phyloP scores from a whole-genome alignment of 2,329 filamentous ascomycete genomes.

The Microsporum canis region DNA sequence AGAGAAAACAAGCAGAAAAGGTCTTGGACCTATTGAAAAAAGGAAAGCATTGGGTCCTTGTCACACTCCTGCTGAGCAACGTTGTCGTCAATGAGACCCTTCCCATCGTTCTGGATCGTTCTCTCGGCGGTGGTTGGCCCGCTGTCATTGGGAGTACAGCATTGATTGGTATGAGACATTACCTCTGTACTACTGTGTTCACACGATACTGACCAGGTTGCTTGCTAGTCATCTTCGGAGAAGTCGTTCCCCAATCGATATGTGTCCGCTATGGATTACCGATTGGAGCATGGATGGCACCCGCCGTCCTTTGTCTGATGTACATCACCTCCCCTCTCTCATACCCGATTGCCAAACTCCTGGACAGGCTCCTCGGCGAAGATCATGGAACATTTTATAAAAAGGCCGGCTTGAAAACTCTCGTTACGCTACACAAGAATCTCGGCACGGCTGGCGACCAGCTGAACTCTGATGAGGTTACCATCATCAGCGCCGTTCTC shows the following conservation, averaged over 20 bases:
- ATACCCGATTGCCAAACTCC: slow-evolving; percentile 89
- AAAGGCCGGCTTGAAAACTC: slow-evolving; percentile 90
- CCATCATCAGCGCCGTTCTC: slow-evolving; percentile 92
- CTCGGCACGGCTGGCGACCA: slow-evolving; percentile 74
- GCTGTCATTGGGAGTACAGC: slow-evolving; percentile 88
- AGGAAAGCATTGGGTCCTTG: slow-evolving; percentile 96
- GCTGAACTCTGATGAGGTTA: slow-evolving; percentile 93
- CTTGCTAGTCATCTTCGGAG: slow-evolving; percentile 80
- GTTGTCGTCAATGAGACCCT: slow-evolving; percentile 97
- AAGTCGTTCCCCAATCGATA: slow-evolving; percentile 89
- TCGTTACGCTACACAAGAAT: slow-evolving; percentile 79
- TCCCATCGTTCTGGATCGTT: slow-evolving; percentile 87
- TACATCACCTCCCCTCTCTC: slow-evolving; percentile 80
- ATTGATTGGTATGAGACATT: slow-evolving; percentile 61
- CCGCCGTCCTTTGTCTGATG: slow-evolving; percentile 79
- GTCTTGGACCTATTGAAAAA: slow-evolving; percentile 70
- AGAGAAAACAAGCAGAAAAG: slow-evolving; percentile 71
- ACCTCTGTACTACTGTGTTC: not conserved
- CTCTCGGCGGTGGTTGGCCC: slow-evolving; percentile 85
- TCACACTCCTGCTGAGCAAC: slow-evolving; percentile 86
- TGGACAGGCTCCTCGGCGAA: slow-evolving; percentile 84
- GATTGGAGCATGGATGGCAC: slow-evolving; percentile 89
- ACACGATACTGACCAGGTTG: slow-evolving; percentile 3
- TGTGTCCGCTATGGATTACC: slow-evolving; percentile 92
- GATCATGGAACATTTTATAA: slow-evolving; percentile 97